phyloP scores from a whole-genome alignment of 371 early-diverging fungal genomes.

The Mortierella sp. region DNA sequence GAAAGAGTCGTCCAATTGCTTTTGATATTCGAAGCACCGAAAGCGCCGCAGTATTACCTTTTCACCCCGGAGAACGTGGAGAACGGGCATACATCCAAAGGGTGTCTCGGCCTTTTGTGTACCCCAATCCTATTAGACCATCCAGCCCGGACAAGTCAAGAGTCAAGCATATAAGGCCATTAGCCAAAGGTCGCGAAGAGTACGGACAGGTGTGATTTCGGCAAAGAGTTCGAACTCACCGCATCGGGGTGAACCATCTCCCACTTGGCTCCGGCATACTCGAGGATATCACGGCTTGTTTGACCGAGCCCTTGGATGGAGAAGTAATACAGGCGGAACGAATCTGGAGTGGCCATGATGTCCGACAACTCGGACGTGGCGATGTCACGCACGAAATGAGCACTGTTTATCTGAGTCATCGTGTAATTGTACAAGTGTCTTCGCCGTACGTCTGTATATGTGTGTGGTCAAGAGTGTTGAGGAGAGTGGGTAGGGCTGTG shows the following conservation, averaged over 20 bases:
- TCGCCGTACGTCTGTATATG: too few species aligned
- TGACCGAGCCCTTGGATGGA: constrained; percentile 10
- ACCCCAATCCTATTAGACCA: constrained; percentile 14
- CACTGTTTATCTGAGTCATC: neutral
- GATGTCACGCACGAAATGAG: constrained; percentile 6
- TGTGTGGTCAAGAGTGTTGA: too few species aligned
- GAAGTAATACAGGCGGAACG: constrained; percentile 29
- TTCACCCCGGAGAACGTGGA: constrained; percentile 13
- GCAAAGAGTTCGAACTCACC: neutral
- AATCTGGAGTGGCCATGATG: constrained; percentile 13
- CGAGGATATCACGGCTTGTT: constrained; percentile 29
- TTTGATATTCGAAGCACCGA: too few species aligned
- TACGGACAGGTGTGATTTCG: too few species aligned
- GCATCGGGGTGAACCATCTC: constrained; percentile 8
- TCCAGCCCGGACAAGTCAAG: too few species aligned
- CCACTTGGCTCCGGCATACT: constrained; percentile 22
- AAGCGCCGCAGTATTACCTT: constrained; percentile 7
- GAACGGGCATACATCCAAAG: constrained; percentile 26
- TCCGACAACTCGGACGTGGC: constrained; percentile 11
- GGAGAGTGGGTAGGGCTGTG: too few species aligned
- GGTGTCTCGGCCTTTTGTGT: constrained; percentile 14
- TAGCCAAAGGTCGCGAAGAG: too few species aligned
- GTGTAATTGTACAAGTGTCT: too few species aligned
- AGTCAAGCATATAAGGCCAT: too few species aligned
- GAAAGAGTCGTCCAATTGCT: too few species aligned